These are phyloP conservation scores for Ormosia emarginata DNA, from an alignment of 306 rosid species.

Conservation along the genomic window DNA sequence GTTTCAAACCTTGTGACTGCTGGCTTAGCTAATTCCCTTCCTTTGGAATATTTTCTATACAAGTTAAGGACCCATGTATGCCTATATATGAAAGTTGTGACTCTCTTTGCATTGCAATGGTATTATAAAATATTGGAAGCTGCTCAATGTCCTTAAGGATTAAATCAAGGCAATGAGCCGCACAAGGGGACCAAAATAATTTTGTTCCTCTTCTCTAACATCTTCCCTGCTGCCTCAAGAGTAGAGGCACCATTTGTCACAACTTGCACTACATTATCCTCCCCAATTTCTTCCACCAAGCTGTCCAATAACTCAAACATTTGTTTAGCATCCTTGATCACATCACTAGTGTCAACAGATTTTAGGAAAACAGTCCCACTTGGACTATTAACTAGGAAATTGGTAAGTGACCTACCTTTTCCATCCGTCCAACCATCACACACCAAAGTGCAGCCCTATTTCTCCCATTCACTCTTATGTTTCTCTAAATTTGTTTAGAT, in stretches of 20 bases:
- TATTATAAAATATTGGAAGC: neutral
- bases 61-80: neutral
- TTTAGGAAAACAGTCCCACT: too few species aligned
- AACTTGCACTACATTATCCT: neutral
- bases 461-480: too few species aligned
- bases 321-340: neutral
- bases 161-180: neutral
- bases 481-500: too few species aligned
- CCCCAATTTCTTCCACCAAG: neutral
- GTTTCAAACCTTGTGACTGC: conserved; percentile 1
- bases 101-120: neutral
- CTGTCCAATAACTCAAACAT: neutral
- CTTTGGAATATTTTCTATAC: neutral
- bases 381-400: too few species aligned
- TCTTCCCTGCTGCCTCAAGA: neutral
- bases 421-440: too few species aligned
- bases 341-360: neutral
- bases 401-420: too few species aligned
- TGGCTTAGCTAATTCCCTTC: neutral
- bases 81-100: neutral
- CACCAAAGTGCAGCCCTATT: too few species aligned
- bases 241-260: neutral
- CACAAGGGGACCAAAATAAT: neutral
- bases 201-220: too few species aligned
- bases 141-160: neutral